These are phyloP conservation scores for Serendipita sp. DNA, from an alignment of 768 basidiomycete species.

Conservation along the genomic window DNA sequence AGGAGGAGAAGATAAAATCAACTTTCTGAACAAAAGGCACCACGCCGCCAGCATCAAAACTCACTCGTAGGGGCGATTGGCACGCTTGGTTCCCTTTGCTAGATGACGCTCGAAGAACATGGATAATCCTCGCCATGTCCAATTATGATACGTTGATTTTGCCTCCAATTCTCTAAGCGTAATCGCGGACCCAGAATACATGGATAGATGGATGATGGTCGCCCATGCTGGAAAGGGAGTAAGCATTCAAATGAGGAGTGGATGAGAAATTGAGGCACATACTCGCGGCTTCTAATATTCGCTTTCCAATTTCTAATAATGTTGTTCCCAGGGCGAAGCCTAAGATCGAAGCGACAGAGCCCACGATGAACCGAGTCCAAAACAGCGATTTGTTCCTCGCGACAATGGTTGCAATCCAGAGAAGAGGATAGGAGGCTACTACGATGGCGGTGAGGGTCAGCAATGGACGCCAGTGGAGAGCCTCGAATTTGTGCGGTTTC, in stretches of 20 bases:
- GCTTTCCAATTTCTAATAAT: not conserved
- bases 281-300: not conserved
- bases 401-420: not conserved
- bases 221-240: not conserved
- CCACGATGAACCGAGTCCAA: slow-evolving; percentile 4
- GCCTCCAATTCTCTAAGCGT: not conserved
- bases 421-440: not conserved
- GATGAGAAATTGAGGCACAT: not conserved
- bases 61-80: not conserved
- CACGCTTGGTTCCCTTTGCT: not conserved
- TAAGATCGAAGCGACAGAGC: not conserved
- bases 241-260: not conserved
- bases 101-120: not conserved
- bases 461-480: not conserved
- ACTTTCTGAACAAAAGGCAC: not conserved
- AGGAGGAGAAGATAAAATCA: not conserved
- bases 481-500: not conserved
- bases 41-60: too few relatives aligned
- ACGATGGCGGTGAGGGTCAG: not conserved
- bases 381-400: not conserved
- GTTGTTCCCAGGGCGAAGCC: not conserved
- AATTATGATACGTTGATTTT: slow-evolving; percentile 1
- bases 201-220: not conserved
- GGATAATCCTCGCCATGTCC: not conserved
- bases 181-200: not conserved